Base-by-base conservation (phyloP, 1,284 basidiomycete genomes). In the Sphagnurus paluster region DNA sequence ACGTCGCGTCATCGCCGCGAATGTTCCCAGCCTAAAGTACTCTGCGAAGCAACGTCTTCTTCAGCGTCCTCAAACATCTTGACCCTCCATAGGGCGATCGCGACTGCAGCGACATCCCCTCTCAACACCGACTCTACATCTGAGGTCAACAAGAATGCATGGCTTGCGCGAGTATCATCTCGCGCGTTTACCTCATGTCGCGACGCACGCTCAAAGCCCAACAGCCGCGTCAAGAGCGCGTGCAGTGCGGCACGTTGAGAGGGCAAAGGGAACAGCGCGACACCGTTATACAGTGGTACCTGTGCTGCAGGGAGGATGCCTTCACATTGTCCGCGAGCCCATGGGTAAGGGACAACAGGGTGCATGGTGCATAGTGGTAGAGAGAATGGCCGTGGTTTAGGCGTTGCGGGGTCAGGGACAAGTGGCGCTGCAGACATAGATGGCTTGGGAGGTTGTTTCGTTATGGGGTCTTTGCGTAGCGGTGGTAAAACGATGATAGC, bases 401-500 rank as follows among this genome's bases (percentile, higher is more conserved):
- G 43, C 19, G 42, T 17, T 21, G 29, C 25, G 19, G 65, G 49
- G 44, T 61, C 50, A 44, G 65, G 44, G 39, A 62, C 37, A 39
- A 64, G 53, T 30, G 82, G 80, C 4, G 65, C 48, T 1, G 72
- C 47, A 2, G 73, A 70, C 59, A 70, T 65, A 11, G 68, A 67
- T 0, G 71, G 66, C 23, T 58, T 48, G 9, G 78, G 75, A n/a
- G 74, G 66, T 44, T 63, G 42, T 44, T 72, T 74, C 4, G 77
- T 80, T 21, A 52, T 51, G 17, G 73, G 71, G 56, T 85, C 68
- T 40, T 69, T 76, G 52, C 85, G 84, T 25, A 80, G 65, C 2
- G 84, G 83, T n/a, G 87, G 85, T 4, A 83, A 74, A n/a, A 87
- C 71, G 19, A 90, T 61, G 21, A 89, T 62, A 11, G 84, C 86